phyloP scores from a whole-genome alignment of 1,284 basidiomycete genomes.

The Ustilago esculenta region DNA sequence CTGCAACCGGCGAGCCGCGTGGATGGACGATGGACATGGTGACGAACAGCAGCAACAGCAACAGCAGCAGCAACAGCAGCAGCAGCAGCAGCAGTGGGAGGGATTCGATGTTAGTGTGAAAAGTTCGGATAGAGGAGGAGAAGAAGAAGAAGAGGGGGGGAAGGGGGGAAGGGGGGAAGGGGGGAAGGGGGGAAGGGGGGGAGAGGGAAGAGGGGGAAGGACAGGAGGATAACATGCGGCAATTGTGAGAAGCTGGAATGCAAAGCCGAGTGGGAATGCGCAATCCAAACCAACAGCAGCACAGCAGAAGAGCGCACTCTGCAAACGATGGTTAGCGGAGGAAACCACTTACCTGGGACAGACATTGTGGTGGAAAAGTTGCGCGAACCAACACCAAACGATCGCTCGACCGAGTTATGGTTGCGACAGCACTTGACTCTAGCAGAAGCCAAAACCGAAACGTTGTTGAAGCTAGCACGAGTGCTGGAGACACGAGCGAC shows the following conservation, averaged over 20 bases:
- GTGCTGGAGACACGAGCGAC: conserved; percentile 33
- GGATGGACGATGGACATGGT: conserved; percentile 43
- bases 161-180: not conserved
- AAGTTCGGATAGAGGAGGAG: not conserved
- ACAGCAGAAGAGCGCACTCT: too few relatives aligned
- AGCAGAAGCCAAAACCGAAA: conserved; percentile 12
- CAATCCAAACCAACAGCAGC: too few relatives aligned
- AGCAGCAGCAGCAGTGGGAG: too few relatives aligned
- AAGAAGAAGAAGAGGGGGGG: not conserved
- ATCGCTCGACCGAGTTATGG: too few relatives aligned
- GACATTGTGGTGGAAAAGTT: conserved; percentile 43
- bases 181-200: not conserved
- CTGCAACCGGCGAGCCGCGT: conserved; percentile 30
- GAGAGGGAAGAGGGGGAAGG: too few relatives aligned
- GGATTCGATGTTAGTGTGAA: not conserved
- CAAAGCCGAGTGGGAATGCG: conserved; percentile 1
- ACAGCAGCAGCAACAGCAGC: too few relatives aligned
- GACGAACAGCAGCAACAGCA: too few relatives aligned
- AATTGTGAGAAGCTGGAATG: conserved; percentile 11
- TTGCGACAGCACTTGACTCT: too few relatives aligned
- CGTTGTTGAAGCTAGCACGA: conserved; percentile 13
- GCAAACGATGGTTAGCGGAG: too few relatives aligned
- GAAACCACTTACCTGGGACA: conserved; percentile 35
- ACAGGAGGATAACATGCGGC: conserved; percentile 38
- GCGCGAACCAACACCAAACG: conserved; percentile 13